A percentile compares a stretch with the other conserved stretches of the same genome.
phyloP scores from a whole-genome alignment of 805 yeast species.

The Candida andamanensis region DNA sequence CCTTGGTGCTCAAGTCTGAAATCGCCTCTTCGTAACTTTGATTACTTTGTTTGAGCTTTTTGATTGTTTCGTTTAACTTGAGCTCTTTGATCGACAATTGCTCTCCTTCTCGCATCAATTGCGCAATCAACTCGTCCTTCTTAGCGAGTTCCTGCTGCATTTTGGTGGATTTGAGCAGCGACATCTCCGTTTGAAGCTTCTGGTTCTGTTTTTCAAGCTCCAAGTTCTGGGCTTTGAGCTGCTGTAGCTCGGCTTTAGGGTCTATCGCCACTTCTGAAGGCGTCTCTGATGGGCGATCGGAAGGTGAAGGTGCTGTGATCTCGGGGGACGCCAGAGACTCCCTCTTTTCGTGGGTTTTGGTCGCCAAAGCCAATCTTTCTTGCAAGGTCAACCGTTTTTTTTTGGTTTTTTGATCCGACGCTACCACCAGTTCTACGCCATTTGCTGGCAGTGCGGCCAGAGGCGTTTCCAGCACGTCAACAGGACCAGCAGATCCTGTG shows the following conservation, averaged over 20 bases:
- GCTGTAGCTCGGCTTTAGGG: background rate
- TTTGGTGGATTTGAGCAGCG: constrained; percentile 2
- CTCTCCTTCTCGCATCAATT: constrained; percentile 72
- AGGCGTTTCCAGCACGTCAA: too few relatives aligned
- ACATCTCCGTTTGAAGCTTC: constrained; percentile 2
- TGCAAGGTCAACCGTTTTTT: constrained; percentile 71
- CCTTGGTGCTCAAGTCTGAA: constrained; percentile 23
- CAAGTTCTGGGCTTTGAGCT: background rate
- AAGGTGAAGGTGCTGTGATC: background rate
- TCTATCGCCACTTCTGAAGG: background rate
- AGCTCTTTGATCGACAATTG: constrained; percentile 67
- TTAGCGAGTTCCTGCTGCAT: constrained; percentile 16
- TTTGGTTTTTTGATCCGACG: constrained; percentile 11
- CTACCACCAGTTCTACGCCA: background rate
- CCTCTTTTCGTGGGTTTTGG: constrained; percentile 39
- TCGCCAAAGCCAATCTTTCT: constrained; percentile 81
- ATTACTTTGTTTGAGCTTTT: constrained; percentile 44
- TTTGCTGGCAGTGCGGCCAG: too few relatives aligned
- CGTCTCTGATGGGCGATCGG: background rate
- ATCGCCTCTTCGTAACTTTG: constrained; percentile 26
- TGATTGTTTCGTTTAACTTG: constrained; percentile 59
- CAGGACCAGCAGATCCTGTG: too few relatives aligned
- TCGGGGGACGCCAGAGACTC: background rate
- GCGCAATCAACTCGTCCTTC: constrained; percentile 59
- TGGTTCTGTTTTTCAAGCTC: constrained; percentile 3